Evolutionary conservation across 1,284 basidiomycete genomes (phyloP).

Genomic region (Phylloporus sp.): DNA sequence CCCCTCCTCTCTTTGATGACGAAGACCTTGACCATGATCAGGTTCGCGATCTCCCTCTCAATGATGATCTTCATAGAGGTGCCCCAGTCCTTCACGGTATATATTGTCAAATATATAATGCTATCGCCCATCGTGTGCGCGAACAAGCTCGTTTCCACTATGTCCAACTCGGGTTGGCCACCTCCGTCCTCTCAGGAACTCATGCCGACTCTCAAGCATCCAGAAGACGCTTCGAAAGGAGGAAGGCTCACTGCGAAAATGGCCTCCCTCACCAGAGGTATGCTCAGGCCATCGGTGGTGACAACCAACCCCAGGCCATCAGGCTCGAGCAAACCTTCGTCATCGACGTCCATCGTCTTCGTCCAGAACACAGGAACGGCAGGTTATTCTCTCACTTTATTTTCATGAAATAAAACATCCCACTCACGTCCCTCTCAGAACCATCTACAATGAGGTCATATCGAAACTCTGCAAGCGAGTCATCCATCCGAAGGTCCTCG

Average conservation of each 20-base stretch:
- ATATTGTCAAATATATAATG: slow-evolving; percentile 10
- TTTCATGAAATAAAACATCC: too few relatives aligned
- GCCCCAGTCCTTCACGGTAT: background rate
- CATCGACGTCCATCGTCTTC: background rate
- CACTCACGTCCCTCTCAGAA: background rate
- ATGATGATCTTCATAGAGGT: background rate
- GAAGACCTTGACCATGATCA: background rate
- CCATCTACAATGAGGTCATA: background rate
- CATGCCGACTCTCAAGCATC: fast-evolving
- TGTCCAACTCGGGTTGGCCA: slow-evolving; percentile 14
- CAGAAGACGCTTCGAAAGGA: background rate
- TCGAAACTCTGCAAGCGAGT: background rate
- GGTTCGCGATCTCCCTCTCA: too few relatives aligned
- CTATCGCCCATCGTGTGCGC: background rate
- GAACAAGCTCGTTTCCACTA: slow-evolving; percentile 15
- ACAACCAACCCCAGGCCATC: slow-evolving; percentile 6
- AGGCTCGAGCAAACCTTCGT: slow-evolving; percentile 12
- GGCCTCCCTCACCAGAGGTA: slow-evolving; percentile 8
- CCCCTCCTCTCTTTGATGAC: background rate
- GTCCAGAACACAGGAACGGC: too few relatives aligned
- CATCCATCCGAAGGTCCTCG: background rate
- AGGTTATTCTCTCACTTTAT: too few relatives aligned
- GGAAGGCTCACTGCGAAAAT: background rate
- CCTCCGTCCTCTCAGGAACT: slow-evolving; percentile 1
- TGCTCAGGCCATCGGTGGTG: background rate